Evolutionary conservation across 2,329 filamentous ascomycete species (phyloP).

Genomic region (Ilyonectria destructans): DNA sequence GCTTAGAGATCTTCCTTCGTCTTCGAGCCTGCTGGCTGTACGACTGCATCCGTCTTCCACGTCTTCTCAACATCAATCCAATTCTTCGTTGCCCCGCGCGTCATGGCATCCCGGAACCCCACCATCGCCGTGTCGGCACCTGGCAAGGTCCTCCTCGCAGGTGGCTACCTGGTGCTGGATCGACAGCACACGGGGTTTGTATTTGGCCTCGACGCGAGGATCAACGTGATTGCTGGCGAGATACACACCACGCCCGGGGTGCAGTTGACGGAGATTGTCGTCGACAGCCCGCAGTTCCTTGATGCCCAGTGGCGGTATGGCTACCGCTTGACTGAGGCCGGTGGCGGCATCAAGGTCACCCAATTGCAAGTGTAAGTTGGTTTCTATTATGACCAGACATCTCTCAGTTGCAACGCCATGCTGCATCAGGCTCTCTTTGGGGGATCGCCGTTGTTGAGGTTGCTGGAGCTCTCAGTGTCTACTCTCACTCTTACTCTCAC

Average conservation of each 20-base stretch:
- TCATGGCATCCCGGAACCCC: constrained; percentile 50
- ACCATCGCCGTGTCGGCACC: constrained; percentile 85
- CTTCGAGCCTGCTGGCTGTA: background rate
- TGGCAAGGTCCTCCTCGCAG: constrained; percentile 95
- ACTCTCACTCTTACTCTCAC: too few species aligned
- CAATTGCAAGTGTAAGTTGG: constrained; percentile 84
- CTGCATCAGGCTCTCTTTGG: background rate
- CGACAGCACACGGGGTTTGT: constrained; percentile 85
- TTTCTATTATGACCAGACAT: constrained; percentile 4
- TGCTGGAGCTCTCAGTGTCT: constrained; percentile 12
- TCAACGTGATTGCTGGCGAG: constrained; percentile 75
- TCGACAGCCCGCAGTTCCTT: constrained; percentile 92
- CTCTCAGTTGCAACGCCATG: background rate
- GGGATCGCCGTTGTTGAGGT: background rate
- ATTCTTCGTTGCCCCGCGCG: background rate
- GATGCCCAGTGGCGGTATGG: constrained; percentile 92
- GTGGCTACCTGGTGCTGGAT: constrained; percentile 96
- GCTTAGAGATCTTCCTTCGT: background rate
- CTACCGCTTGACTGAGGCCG: constrained; percentile 78
- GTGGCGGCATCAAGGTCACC: constrained; percentile 86
- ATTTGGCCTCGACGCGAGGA: constrained; percentile 77
- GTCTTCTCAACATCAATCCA: background rate
- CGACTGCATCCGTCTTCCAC: background rate
- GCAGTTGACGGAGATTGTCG: constrained; percentile 81
- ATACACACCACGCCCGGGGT: constrained; percentile 76